Evolutionary conservation across 208 protist species (phyloP).

Genomic region (Trypanosoma rangeli): DNA sequence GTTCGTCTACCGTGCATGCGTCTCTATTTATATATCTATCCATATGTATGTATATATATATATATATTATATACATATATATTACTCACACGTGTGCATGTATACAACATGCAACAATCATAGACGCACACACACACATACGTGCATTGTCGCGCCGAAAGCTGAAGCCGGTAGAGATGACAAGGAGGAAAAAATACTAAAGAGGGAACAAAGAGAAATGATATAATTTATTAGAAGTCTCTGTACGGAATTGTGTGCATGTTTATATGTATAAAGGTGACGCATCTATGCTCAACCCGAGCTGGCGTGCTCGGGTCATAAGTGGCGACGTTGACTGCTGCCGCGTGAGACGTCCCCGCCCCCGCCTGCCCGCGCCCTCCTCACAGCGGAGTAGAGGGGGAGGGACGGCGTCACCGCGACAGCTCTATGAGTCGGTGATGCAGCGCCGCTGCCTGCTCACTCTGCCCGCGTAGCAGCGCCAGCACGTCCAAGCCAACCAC

Average conservation of each 20-base stretch:
- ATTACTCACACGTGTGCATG: neutral
- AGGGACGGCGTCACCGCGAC: slow-evolving; percentile 16
- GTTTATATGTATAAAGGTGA: neutral
- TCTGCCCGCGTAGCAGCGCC: slow-evolving; percentile 53
- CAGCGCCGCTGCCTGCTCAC: slow-evolving; percentile 58
- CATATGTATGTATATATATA: no score
- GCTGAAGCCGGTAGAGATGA: neutral
- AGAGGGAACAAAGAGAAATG: slow-evolving; percentile 10
- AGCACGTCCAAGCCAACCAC: slow-evolving; percentile 53
- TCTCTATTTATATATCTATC: no score
- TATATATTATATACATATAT: no score
- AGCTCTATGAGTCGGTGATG: slow-evolving; percentile 65
- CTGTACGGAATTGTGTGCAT: neutral
- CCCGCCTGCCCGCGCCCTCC: no score
- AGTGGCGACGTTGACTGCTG: no score
- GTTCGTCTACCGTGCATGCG: neutral
- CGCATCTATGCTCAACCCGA: slow-evolving; percentile 2
- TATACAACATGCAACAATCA: neutral
- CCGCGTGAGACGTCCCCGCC: no score
- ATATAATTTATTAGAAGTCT: neutral
- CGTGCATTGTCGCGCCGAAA: no score
- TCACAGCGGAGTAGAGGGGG: neutral
- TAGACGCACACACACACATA: neutral
- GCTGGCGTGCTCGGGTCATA: neutral
- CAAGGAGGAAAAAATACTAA: neutral